Evolutionary conservation across 1,284 basidiomycete genomes (phyloP).

Genomic region (Kalmanozyma brasiliensis): DNA sequence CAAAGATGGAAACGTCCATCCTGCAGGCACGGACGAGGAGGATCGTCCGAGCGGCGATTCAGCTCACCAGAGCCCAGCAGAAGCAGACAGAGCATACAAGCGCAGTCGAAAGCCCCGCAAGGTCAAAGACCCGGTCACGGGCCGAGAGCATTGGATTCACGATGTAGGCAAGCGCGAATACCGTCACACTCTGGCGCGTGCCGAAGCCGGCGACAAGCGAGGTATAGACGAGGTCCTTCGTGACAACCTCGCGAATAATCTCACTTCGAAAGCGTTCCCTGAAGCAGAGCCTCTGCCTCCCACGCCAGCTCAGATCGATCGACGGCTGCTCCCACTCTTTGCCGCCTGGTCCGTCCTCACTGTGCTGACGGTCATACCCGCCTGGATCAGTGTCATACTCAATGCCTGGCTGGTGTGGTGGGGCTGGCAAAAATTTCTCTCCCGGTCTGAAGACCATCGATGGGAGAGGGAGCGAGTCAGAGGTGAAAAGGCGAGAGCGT

Average conservation of each 20-base stretch:
- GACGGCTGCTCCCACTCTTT: constrained; percentile 28
- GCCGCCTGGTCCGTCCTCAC: constrained; percentile 26
- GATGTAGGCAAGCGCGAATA: constrained; percentile 45
- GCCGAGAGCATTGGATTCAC: constrained; percentile 20
- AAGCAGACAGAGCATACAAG: constrained; percentile 16
- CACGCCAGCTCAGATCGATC: constrained; percentile 15
- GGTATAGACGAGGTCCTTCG: constrained; percentile 22
- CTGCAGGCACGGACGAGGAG: constrained; percentile 2
- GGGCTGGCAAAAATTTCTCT: constrained; percentile 16
- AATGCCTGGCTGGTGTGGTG: constrained; percentile 55
- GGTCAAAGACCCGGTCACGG: constrained; percentile 44
- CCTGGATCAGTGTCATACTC: constrained; percentile 17
- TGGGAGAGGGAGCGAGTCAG: constrained; percentile 43
- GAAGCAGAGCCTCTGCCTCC: constrained; percentile 28
- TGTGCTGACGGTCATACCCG: constrained; percentile 12
- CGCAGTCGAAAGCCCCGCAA: constrained; percentile 23
- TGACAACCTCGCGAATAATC: constrained; percentile 12
- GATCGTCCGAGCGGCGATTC: constrained; percentile 2
- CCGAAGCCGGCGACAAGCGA: constrained; percentile 15
- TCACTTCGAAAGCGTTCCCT: constrained; percentile 37
- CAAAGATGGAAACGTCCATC: not conserved
- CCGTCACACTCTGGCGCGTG: constrained; percentile 7
- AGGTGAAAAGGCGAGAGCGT: constrained; percentile 14
- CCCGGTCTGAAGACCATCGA: constrained; percentile 30
- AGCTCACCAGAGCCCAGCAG: constrained; percentile 8